Base-by-base conservation (phyloP, 2,329 filamentous ascomycete species). In the Aspergillus latus region DNA sequence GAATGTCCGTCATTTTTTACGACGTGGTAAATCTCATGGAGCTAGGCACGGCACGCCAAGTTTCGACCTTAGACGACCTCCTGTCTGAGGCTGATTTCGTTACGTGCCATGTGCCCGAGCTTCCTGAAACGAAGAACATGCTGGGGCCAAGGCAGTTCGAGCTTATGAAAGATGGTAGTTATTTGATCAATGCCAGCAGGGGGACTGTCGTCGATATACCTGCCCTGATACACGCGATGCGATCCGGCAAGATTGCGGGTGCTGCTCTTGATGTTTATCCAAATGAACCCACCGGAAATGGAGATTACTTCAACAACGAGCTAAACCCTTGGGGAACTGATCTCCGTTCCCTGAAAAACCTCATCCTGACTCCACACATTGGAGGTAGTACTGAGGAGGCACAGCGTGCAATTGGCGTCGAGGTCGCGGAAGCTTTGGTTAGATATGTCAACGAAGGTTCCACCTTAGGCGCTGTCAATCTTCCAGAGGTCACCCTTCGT, bases 331-430 rank as follows among this genome's bases (percentile, higher is more conserved):
- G 91, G 90, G 88, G 86, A 29, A 87, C 92, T 68, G 92, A 97
- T 59, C 84, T 99, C 47, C 86, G 90, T 52, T 83, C 83, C 51
- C 80, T 97, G 58, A 94, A 88, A 77, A 99, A 99, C 78, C 81
- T 99, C 64, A 96, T 99, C 65, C 82, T 99, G 49, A 96, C 93
- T 1, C 94, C 94, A 21, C 94, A 99, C 74, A 97, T 99, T 69
- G 94, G 94, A 66, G 94, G 94, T 54, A 96, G 91, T 75, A 99
- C 94, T 0, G 94, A 99, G 76, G 94, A 99, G 77, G 94, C 94
- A 4, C 94, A 99, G 78, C 88, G 90, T 57, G 93, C 94, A 13
- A 99, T 99, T 72, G 94, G 94, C 65, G 83, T 95, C 43, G 94
- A 99, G 80, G 94, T 99, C 57, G 86, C 84, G 62, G 88, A 94